A percentile compares a stretch with the other conserved stretches of the same genome.
Conservation (phyloP, 2,329 filamentous ascomycete genomes). For the Decorospora gaudefroyi region DNA sequence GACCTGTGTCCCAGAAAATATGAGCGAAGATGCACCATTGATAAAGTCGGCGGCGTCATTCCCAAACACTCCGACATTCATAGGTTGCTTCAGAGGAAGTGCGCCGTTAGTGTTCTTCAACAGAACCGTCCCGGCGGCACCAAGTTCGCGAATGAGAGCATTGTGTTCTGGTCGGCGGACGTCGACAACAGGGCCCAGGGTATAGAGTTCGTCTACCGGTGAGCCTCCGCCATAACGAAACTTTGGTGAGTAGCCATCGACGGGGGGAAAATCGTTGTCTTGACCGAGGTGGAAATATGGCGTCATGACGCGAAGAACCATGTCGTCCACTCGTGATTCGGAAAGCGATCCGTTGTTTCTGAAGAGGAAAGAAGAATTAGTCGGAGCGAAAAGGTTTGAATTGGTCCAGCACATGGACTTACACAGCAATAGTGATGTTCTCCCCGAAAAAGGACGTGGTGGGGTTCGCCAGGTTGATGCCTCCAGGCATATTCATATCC, state of each 20-base stretch:
- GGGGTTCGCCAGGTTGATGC: constrained; percentile 23
- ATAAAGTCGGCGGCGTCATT: constrained; percentile 55
- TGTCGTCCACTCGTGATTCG: constrained; percentile 51
- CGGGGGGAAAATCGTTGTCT: constrained; percentile 41
- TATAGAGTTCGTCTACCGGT: constrained; percentile 44
- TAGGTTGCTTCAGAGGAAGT: constrained; percentile 58
- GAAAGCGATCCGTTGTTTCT: constrained; percentile 49
- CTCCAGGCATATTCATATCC: constrained; percentile 54
- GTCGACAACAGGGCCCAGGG: constrained; percentile 44
- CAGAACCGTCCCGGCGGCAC: constrained; percentile 49
- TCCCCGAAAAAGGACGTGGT: constrained; percentile 41
- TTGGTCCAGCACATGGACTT: no score
- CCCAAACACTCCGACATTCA: constrained; percentile 55
- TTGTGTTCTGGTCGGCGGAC: constrained; percentile 47
- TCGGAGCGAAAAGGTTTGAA: background rate
- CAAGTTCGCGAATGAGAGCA: constrained; percentile 48
- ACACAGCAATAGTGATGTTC: constrained; percentile 47
- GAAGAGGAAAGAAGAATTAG: background rate
- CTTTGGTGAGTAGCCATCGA: constrained; percentile 40
- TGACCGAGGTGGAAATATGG: constrained; percentile 52
- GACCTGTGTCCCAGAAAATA: constrained; percentile 6
- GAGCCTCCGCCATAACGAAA: no score
- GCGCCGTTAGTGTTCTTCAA: constrained; percentile 56
- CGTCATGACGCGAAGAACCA: constrained; percentile 53
- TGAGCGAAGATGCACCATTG: constrained; percentile 48